Conservation (phyloP, 2,329 filamentous ascomycete genomes). For the Apiospora kogelbergensis region DNA sequence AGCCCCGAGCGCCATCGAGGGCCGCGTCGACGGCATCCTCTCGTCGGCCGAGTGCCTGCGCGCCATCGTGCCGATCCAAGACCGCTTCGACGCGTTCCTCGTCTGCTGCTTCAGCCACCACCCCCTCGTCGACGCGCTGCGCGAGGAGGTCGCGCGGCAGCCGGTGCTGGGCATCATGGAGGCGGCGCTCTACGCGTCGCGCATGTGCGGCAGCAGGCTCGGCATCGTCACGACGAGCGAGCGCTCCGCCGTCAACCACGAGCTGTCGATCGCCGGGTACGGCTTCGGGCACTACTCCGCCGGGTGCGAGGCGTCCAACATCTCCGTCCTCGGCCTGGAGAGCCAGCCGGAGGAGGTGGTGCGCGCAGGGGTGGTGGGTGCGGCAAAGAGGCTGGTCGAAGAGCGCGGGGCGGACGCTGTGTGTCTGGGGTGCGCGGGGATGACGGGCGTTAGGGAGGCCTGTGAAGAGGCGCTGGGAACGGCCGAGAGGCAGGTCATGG, state of each 20-base stretch:
- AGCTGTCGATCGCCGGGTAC: conserved; percentile 39
- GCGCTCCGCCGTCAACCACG: conserved; percentile 39
- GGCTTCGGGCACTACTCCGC: conserved; percentile 42
- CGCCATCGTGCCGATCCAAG: conserved; percentile 41
- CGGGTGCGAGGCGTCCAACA: conserved; percentile 38
- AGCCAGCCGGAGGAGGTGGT: conserved; percentile 38
- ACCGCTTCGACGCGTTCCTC: conserved; percentile 45
- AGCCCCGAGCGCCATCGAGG: conserved; percentile 51
- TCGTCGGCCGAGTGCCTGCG: conserved; percentile 48
- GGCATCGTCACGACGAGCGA: conserved; percentile 43
- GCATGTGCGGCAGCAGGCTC: conserved; percentile 47
- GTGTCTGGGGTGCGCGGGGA: conserved; percentile 49
- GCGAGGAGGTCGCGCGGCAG: conserved; percentile 44
- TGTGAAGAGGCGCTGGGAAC: conserved; percentile 46
- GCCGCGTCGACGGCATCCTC: conserved; percentile 48
- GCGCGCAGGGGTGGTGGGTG: conserved; percentile 36
- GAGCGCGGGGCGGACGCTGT: conserved; percentile 28
- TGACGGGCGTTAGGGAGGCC: conserved; percentile 43
- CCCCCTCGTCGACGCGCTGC: conserved; percentile 43
- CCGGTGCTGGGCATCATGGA: conserved; percentile 53
- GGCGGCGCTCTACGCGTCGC: conserved; percentile 37
- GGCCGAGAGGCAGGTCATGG: conserved; percentile 40
- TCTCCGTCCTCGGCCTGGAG: conserved; percentile 45
- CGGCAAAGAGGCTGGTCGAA: conserved; percentile 38
- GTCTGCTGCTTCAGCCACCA: conserved; percentile 51